Evolutionary conservation across 1,284 basidiomycete genomes (phyloP), one percentile per base, ranked within the genome.

Genomic region (Sutorius eximius): DNA sequence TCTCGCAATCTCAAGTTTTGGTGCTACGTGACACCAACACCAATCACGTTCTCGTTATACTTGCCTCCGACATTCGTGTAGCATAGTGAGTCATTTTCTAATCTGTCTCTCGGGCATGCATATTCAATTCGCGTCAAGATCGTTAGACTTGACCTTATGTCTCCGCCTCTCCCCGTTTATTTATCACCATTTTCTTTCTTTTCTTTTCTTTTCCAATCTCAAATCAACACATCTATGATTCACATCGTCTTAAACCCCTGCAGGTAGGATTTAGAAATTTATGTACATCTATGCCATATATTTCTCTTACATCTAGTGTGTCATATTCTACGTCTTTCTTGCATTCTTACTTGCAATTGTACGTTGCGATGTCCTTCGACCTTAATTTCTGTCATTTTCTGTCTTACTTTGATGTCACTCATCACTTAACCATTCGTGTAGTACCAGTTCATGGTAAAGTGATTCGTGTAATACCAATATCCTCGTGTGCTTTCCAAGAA

Each of bases 1-100:
- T 55, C 77, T 92, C 66, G 87, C 89, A 10, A 75, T 92, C 55
- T 86, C 84, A 55, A 87, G 85, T 59, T 90, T 89, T 64, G 75
- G 77, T 42, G 55, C 70, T 46, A 50, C 47, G 12, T 70, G 55
- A 65, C 38, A 37, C 44, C 8, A 27, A 27, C 24, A 4, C 24
- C 18, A 27, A 27, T 30, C 16, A 20, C 36, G 22, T 33, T 51
- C 9, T 46, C 16, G 27, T 30, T n/a, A 10, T 40, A 16, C 18
- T 15, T 22, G 36, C 46, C 36, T 12, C 34, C 40, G 46, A 40
- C 45, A 37, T 52, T 45, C 38, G 18, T 61, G 57, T 70, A 50
- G 45, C 27, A 60, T 57, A 54, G 30, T 55, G 44, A 22, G 51
- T 52, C 45, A 27, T 47, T 49, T 52, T n/a, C 46, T 41, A 9